Evolutionary conservation across 768 basidiomycete species (phyloP), one percentile per base, ranked within the genome.

Genomic region (Paxillus involutus): DNA sequence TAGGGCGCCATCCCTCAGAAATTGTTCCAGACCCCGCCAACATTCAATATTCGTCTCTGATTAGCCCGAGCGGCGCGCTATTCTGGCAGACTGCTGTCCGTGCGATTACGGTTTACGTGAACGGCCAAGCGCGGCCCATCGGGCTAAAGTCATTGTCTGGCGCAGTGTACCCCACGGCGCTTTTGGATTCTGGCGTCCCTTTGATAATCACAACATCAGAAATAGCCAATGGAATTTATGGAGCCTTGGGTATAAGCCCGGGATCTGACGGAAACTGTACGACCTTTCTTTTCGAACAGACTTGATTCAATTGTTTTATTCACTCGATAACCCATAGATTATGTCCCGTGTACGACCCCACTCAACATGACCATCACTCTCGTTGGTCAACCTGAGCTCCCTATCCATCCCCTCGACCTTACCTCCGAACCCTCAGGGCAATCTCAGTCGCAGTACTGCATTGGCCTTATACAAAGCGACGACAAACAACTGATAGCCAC

Each of bases 141-240:
- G 39, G 63, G 0, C 53, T 90, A 0, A 76, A 77, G 1, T 73
- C 77, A 1, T 64, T 66, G 1, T 74, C 70, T 0, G 83, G 72
- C 19, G 59, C 65, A 3, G 67, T 65, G 21, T 78, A 71, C 39
- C 89, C 88, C 0, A 80, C 77, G 42, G 89, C 87, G 4, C 77
- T 89, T n/a, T 63, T 91, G 33, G 90, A 92, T 65, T 81, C 85
- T 0, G 90, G 90, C 0, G 77, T 83, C 0, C 86, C 89, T 0
- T 52, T 78, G 13, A 90, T 92, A 47, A 65, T 92, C 1, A 80
- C 88, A 6, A 82, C 84, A 0, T 70, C 73, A 4, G 49, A 61
- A 3, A 74, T 92, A 17, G 86, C 89, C 14, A 86, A 92, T 59
- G 89, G 77, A 6, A 86, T 91, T 17, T 92, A 91, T 54, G 89